These are phyloP conservation scores for Acer negundo DNA, from an alignment of 345 rosid species.

Conservation along the genomic window DNA sequence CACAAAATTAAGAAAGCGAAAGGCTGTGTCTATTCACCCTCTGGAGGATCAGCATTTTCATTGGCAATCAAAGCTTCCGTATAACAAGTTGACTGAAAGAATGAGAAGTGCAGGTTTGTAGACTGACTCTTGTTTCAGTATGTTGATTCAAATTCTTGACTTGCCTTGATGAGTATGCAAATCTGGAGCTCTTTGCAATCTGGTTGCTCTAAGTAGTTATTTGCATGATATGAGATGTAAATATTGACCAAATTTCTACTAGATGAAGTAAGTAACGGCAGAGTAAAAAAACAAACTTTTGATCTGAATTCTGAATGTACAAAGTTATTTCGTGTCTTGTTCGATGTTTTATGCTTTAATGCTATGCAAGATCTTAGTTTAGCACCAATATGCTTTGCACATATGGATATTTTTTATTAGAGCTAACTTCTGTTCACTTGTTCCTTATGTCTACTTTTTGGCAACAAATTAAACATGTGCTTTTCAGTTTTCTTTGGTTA, in stretches of 20 bases:
- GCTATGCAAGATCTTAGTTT: background rate
- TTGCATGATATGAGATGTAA: conserved; percentile 32
- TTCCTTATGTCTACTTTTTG: background rate
- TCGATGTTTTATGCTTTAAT: background rate
- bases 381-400: background rate
- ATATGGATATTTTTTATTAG: background rate
- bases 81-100: conserved; percentile 25
- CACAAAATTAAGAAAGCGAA: conserved; percentile 37
- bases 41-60: conserved; percentile 31
- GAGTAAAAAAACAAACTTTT: conserved; percentile 19
- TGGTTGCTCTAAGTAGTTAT: background rate
- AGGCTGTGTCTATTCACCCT: conserved; percentile 29
- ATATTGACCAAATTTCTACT: conserved; percentile 26
- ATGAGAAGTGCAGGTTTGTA: conserved; percentile 34
- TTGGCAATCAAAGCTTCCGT: conserved; percentile 40
- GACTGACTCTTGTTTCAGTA: conserved; percentile 19
- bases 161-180: conserved; percentile 25
- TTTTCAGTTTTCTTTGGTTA: background rate
- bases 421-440: background rate
- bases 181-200: conserved; percentile 18
- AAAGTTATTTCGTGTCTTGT: conserved; percentile 7
- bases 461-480: background rate
- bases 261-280: conserved; percentile 19
- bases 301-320: conserved; percentile 12
- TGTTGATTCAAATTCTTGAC: conserved; percentile 28